phyloP scores from a whole-genome alignment of 1,139 yeast species.

The Debaryomycetaceae sp. region DNA sequence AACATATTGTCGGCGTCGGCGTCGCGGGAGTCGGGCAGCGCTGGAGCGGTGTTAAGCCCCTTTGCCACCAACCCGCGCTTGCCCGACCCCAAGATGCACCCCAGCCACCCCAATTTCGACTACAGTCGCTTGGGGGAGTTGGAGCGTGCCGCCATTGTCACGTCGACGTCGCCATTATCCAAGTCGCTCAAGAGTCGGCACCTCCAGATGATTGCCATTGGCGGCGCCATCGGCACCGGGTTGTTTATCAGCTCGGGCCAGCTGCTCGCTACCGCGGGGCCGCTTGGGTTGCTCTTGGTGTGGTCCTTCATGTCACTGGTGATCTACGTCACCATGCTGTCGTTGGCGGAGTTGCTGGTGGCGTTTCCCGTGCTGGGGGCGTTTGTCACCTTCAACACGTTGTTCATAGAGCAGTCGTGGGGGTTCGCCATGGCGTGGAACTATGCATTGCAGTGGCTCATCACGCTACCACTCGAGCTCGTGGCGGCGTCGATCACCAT shows the following conservation, averaged over 20 bases:
- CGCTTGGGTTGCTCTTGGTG: slow-evolving; percentile 30
- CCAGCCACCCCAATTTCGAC: slow-evolving; percentile 26
- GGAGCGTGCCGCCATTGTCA: slow-evolving; percentile 30
- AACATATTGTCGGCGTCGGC: slow-evolving; percentile 1
- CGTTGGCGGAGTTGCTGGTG: slow-evolving; percentile 35
- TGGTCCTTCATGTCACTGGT: slow-evolving; percentile 28
- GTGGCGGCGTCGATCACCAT: slow-evolving; percentile 38
- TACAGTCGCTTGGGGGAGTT: slow-evolving; percentile 23
- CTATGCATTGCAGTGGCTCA: slow-evolving; percentile 38
- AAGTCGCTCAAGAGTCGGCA: slow-evolving; percentile 34
- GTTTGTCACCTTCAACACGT: slow-evolving; percentile 33
- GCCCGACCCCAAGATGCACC: slow-evolving; percentile 10
- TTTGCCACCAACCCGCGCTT: slow-evolving; percentile 1
- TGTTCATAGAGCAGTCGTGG: slow-evolving; percentile 33
- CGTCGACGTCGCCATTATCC: slow-evolving; percentile 27
- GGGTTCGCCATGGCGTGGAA: slow-evolving; percentile 43
- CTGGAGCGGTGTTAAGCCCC: slow-evolving; percentile 1
- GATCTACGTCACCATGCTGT: slow-evolving; percentile 31
- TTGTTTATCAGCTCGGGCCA: slow-evolving; percentile 35
- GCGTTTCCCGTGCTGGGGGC: slow-evolving; percentile 40
- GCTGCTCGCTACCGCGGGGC: slow-evolving; percentile 33
- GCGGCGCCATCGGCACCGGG: slow-evolving; percentile 42
- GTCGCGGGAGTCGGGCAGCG: not conserved
- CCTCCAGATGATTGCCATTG: slow-evolving; percentile 38
- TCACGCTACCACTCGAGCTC: slow-evolving; percentile 34